Conservation (phyloP, 768 basidiomycete species). For the Boletus coccyginus region DNA sequence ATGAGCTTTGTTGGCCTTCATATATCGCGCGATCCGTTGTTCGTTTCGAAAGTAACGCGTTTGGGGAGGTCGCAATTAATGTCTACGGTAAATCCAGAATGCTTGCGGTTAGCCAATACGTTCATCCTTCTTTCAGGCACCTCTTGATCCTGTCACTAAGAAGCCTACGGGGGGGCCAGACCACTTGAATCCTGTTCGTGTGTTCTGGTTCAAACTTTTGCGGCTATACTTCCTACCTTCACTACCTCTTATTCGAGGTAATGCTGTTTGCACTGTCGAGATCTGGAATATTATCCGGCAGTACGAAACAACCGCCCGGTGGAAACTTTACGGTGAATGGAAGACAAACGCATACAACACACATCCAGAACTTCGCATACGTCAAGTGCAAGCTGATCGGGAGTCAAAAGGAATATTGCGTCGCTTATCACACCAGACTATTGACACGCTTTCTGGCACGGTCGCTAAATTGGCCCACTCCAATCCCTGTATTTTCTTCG, state of each 20-base stretch:
- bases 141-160: conserved; percentile 60
- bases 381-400: conserved; percentile 77
- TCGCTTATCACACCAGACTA: conserved; percentile 79
- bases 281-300: conserved; percentile 87
- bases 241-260: conserved; percentile 78
- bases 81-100: conserved; percentile 44
- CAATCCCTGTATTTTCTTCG: conserved; percentile 90
- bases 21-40: conserved; percentile 71
- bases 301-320: conserved; percentile 77
- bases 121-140: conserved; percentile 33
- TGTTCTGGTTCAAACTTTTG: conserved; percentile 83
- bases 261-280: conserved; percentile 87
- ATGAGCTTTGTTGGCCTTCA: conserved; percentile 80
- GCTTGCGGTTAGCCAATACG: not conserved
- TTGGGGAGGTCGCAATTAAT: conserved; percentile 67
- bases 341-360: conserved; percentile 66
- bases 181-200: conserved; percentile 55
- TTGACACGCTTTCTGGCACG: conserved; percentile 79
- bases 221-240: conserved; percentile 84
- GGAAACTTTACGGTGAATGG: conserved; percentile 97
- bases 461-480: conserved; percentile 93
- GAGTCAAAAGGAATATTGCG: conserved; percentile 89
- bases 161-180: conserved; percentile 54
- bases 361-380: conserved; percentile 77
- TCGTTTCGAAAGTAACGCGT: conserved; percentile 77